Evolutionary conservation across 805 yeast species (phyloP), one percentile per base, ranked within the genome.

Genomic region (Kluyveromyces nonfermentans): DNA sequence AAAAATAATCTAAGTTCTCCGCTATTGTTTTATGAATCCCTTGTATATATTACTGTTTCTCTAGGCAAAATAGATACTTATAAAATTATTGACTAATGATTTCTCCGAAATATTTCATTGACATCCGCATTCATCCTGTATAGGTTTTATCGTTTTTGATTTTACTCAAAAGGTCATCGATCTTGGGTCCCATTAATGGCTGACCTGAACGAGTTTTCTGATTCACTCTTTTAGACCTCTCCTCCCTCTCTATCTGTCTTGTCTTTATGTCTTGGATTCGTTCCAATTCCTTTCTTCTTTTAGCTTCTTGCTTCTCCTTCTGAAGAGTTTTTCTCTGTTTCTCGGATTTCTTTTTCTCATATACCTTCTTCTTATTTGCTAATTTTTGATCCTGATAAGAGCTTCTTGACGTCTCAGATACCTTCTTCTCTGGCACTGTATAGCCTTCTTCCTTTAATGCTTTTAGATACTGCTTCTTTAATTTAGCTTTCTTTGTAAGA

Each of bases 151-250:
- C 80, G 22, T 63, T 64, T 56, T 76, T 79, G 48, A 89, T 85
- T 62, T 87, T 85, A 43, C 83, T 93, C 40, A 89, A 69, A 36
- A 89, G 67, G 52, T 78, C 76, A 44, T 78, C 81, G 46, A 89
- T 85, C 62, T 94, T 76, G 14, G 96, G 94, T 0, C 87, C 96
- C 90, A 89, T 85, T 37, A 77, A 64, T 2, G 97, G 97, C 61
- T 89, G 97, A 0, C 97, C 97, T 3, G 68, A 58, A 53, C 71
- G 70, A 1, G 95, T 89, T 48, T 69, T 79, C 46, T 73, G 69
- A 7, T 70, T 65, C 41, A 80, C 52, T 18, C 54, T 59, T 46
- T 73, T 70, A 22, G 72, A 67, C 51, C 72, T 74, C 30, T 53
- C 66, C 57, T 68, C 74, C 55, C 68, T 65, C 33, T 60, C 58